Percentiles rank a stretch among this genome's conserved stretches.
These are phyloP conservation scores for Sugiyamaella xylanicola DNA, from an alignment of 1,139 yeast genomes.

Conservation along the genomic window DNA sequence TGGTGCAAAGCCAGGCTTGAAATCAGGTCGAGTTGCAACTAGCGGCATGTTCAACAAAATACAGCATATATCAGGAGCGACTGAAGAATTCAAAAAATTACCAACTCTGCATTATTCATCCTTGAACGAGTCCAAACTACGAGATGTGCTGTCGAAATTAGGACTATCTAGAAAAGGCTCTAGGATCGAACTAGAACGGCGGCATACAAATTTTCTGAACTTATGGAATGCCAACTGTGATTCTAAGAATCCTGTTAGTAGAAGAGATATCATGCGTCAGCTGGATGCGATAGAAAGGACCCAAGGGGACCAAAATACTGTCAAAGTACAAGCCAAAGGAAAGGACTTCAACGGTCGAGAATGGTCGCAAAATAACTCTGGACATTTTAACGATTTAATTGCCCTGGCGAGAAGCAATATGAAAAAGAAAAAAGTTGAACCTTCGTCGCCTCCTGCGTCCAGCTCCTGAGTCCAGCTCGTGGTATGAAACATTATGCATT, in stretches of 20 bases:
- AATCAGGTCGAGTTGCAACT: background rate
- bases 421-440: background rate
- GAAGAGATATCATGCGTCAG: slow-evolving; percentile 53
- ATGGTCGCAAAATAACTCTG: slow-evolving; percentile 55
- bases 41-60: slow-evolving; percentile 31
- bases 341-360: slow-evolving; percentile 47
- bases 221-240: slow-evolving; percentile 85
- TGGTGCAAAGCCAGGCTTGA: background rate
- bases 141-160: slow-evolving; percentile 57
- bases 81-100: slow-evolving; percentile 60
- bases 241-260: slow-evolving; percentile 62
- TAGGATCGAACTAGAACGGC: slow-evolving; percentile 60
- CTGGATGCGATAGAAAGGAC: slow-evolving; percentile 67
- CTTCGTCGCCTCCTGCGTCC: background rate
- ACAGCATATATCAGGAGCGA: slow-evolving; percentile 36
- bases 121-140: slow-evolving; percentile 60
- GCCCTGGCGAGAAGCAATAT: slow-evolving; percentile 47
- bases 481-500: background rate
- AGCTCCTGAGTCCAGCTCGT: background rate
- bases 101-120: slow-evolving; percentile 15
- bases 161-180: slow-evolving; percentile 66
- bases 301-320: slow-evolving; percentile 14
- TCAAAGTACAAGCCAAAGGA: slow-evolving; percentile 21
- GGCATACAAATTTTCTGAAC: slow-evolving; percentile 79
- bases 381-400: slow-evolving; percentile 57